Conservation (phyloP, 2,329 filamentous ascomycete species). For the Graphilbum sp. region DNA sequence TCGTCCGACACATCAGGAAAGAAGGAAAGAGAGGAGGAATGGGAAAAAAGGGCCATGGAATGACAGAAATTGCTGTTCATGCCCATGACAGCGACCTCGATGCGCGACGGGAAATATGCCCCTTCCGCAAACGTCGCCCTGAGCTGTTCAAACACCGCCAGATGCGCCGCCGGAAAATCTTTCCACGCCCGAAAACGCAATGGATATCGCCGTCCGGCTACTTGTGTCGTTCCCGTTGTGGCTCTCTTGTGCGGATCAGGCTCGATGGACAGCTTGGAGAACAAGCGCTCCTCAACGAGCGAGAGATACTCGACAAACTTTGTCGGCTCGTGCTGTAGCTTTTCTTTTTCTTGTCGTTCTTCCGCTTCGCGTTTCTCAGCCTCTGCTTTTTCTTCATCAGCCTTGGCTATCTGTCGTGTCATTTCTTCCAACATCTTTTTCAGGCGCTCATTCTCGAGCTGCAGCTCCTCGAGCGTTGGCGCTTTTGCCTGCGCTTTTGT, state of each 20-base stretch:
- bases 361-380: neutral
- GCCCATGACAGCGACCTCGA: neutral
- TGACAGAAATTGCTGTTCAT: neutral
- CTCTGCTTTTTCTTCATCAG: neutral
- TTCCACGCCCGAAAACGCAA: slow-evolving; percentile 1
- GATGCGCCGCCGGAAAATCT: neutral
- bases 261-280: neutral
- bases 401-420: no score
- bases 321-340: neutral
- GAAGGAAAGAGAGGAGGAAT: no score
- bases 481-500: no score
- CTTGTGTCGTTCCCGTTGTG: neutral
- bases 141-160: neutral
- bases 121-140: neutral
- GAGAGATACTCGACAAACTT: neutral
- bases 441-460: no score
- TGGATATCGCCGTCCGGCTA: neutral
- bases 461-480: no score
- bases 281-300: neutral
- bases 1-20: neutral
- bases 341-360: neutral
- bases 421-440: no score
- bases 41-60: no score
- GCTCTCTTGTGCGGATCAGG: neutral
- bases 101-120: neutral